Conservation (phyloP, 2,329 filamentous ascomycete genomes). For the Hypoxylon sp. region DNA sequence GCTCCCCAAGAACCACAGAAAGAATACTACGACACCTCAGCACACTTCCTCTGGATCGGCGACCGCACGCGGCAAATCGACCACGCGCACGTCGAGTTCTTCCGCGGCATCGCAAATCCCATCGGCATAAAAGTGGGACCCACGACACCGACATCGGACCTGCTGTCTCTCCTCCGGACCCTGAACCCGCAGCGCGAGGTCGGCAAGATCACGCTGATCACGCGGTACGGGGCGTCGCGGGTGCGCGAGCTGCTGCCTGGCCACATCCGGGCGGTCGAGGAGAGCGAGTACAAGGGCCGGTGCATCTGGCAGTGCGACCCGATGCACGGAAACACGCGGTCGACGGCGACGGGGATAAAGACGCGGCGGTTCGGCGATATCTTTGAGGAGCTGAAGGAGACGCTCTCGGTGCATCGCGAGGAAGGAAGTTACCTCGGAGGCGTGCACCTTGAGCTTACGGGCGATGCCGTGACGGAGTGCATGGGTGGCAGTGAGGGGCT, state of each 20-base stretch:
- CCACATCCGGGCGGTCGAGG: slow-evolving; percentile 91
- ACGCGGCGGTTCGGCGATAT: slow-evolving; percentile 93
- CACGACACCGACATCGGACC: slow-evolving; percentile 81
- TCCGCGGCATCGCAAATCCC: slow-evolving; percentile 95
- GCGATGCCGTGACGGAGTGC: slow-evolving; percentile 96
- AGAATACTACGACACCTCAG: slow-evolving; percentile 93
- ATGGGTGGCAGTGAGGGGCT: slow-evolving; percentile 90
- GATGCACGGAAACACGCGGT: slow-evolving; percentile 89
- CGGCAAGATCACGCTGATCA: slow-evolving; percentile 96
- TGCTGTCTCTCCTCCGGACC: slow-evolving; percentile 83
- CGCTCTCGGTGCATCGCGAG: slow-evolving; percentile 86
- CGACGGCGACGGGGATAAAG: slow-evolving; percentile 85
- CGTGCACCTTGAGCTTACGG: slow-evolving; percentile 94
- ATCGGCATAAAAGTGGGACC: slow-evolving; percentile 97
- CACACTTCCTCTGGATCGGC: slow-evolving; percentile 98
- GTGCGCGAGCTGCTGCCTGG: slow-evolving; percentile 81
- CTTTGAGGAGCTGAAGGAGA: slow-evolving; percentile 86
- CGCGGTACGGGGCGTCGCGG: slow-evolving; percentile 87
- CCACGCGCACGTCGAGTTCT: slow-evolving; percentile 96
- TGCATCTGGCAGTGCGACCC: slow-evolving; percentile 99
- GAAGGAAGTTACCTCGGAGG: slow-evolving; percentile 90
- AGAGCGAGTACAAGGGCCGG: slow-evolving; percentile 74
- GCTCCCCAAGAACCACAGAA: slow-evolving; percentile 58
- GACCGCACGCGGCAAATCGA: slow-evolving; percentile 95
- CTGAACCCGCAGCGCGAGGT: slow-evolving; percentile 87